phyloP scores from a whole-genome alignment of 148 eudicot genomes.

The Heliamphora exappendiculata region DNA sequence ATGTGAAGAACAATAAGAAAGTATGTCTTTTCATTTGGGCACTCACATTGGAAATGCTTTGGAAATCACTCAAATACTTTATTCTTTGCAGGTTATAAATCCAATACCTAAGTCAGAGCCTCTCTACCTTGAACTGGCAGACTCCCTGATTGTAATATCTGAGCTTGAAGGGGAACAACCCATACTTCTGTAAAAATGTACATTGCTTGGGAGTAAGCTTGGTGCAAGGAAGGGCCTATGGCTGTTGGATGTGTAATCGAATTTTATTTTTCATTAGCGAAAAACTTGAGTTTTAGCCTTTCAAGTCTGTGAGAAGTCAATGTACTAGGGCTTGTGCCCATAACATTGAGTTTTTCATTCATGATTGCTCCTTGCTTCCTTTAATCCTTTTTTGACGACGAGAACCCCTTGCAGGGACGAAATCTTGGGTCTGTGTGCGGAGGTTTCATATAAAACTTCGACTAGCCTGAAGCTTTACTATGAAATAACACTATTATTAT shows the following conservation, averaged over 20 bases:
- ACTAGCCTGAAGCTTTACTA: neutral
- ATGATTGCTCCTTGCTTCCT: neutral
- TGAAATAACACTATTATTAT: neutral
- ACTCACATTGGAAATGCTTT: neutral
- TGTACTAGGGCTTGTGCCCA: too few species aligned
- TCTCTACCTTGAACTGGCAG: constrained; percentile 48
- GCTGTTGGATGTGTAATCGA: too few species aligned
- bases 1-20: constrained; percentile 65
- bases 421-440: too few species aligned
- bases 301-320: too few species aligned
- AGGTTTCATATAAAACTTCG: neutral
- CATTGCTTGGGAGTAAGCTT: too few species aligned
- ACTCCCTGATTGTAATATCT: constrained; percentile 82
- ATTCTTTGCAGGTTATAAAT: constrained; percentile 65
- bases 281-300: too few species aligned
- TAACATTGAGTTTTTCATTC: neutral
- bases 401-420: too few species aligned
- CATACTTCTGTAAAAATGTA: constrained; percentile 16
- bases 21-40: constrained; percentile 19
- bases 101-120: constrained; percentile 77
- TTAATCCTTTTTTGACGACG: neutral
- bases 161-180: constrained; percentile 94
- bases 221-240: too few species aligned
- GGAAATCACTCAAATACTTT: neutral
- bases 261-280: too few species aligned